Percentiles rank a stretch among this genome's conserved stretches.
phyloP scores from a whole-genome alignment of 164 flowering plant genomes.

The Aristolochia californica region DNA sequence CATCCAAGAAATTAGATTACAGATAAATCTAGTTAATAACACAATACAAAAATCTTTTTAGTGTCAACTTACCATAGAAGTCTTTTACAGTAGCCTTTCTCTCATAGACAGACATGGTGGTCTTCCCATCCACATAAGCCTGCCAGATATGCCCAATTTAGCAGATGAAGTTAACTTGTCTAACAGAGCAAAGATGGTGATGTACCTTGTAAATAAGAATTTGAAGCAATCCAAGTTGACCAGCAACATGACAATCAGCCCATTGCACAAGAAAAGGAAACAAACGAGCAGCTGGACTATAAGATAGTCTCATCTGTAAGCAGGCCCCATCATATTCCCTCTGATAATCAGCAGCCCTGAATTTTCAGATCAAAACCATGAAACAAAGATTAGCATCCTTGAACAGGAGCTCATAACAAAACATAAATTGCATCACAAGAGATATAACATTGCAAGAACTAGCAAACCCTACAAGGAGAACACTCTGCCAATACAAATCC shows the following conservation, averaged over 20 bases:
- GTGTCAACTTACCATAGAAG: slow-evolving; percentile 54
- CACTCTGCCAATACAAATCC: too few species aligned
- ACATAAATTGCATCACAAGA: neutral
- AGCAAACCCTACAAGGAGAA: neutral
- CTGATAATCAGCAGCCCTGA: slow-evolving; percentile 78
- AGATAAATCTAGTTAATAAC: neutral
- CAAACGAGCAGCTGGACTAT: slow-evolving; percentile 75
- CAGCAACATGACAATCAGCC: slow-evolving; percentile 87
- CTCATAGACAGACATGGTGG: slow-evolving; percentile 72
- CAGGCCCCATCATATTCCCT: slow-evolving; percentile 79
- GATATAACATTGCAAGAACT: neutral
- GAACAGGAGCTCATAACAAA: neutral
- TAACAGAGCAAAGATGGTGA: neutral
- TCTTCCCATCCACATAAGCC: slow-evolving; percentile 82
- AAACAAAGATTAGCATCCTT: neutral
- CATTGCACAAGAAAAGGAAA: slow-evolving; percentile 87
- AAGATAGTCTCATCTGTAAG: slow-evolving; percentile 85
- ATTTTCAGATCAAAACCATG: neutral
- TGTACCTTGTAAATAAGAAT: slow-evolving; percentile 76
- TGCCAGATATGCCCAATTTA: slow-evolving; percentile 16
- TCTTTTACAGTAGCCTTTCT: slow-evolving; percentile 78
- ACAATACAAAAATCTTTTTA: neutral
- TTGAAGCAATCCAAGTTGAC: slow-evolving; percentile 80
- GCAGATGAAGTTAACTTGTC: neutral
- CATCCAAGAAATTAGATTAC: neutral